A percentile compares a stretch with the other conserved stretches of the same genome.
phyloP scores from a whole-genome alignment of 1,139 yeast genomes.

The Saccharomyces hybrid region DNA sequence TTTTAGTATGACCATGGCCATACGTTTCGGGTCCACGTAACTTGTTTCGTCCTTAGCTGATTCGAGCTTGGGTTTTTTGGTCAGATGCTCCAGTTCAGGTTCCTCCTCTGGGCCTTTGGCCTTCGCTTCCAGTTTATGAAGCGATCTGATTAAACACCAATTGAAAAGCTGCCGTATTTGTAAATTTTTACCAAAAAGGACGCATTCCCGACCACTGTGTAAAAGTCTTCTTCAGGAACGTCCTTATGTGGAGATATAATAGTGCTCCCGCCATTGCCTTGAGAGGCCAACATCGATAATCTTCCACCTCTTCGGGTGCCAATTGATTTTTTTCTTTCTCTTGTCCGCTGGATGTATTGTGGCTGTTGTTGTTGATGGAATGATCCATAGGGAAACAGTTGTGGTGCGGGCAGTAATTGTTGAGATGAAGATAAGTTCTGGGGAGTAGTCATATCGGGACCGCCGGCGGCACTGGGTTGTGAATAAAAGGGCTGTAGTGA shows the following conservation, averaged over 20 bases:
- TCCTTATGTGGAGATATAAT: slow-evolving; percentile 30
- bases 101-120: not conserved
- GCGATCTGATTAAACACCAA: slow-evolving; percentile 28
- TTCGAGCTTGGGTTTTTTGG: slow-evolving; percentile 1
- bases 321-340: slow-evolving; percentile 18
- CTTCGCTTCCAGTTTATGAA: slow-evolving; percentile 16
- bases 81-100: slow-evolving; percentile 1
- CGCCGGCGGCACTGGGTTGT: slow-evolving; percentile 8
- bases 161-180: slow-evolving; percentile 28
- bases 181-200: slow-evolving; percentile 24
- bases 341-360: slow-evolving; percentile 6
- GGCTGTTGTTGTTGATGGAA: slow-evolving; percentile 7
- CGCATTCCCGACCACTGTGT: slow-evolving; percentile 27
- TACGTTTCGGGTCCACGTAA: slow-evolving; percentile 19
- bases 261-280: slow-evolving; percentile 16
- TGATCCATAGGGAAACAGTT: slow-evolving; percentile 15
- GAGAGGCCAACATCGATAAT: slow-evolving; percentile 19
- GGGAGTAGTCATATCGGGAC: slow-evolving; percentile 1
- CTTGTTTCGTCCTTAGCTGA: slow-evolving; percentile 4
- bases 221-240: slow-evolving; percentile 29
- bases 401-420: slow-evolving; percentile 24
- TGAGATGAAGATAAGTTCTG: slow-evolving; percentile 8
- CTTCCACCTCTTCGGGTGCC: slow-evolving; percentile 24
- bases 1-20: slow-evolving; percentile 23
- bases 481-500: slow-evolving; percentile 26